Evolutionary conservation across 2,329 filamentous ascomycete species (phyloP).

Genomic region (Trichoderma koningiopsis): DNA sequence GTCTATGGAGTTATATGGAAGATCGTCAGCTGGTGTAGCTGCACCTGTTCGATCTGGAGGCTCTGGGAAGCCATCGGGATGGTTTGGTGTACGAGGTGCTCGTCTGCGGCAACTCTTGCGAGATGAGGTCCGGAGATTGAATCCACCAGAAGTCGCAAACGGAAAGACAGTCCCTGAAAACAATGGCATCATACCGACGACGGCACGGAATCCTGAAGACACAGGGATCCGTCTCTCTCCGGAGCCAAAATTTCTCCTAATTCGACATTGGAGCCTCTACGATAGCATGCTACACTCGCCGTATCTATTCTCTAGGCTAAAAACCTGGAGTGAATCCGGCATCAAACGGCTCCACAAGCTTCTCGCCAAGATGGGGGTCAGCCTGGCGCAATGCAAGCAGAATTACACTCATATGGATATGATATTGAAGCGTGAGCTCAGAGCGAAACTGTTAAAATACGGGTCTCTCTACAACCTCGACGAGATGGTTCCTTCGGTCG

Average conservation of each 20-base stretch:
- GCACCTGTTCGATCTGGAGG: slow-evolving; percentile 59
- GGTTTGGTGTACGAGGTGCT: slow-evolving; percentile 80
- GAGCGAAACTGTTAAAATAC: slow-evolving; percentile 85
- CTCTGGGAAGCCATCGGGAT: slow-evolving; percentile 63
- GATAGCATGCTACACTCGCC: slow-evolving; percentile 98
- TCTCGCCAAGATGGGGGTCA: slow-evolving; percentile 97
- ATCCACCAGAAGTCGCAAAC: slow-evolving; percentile 71
- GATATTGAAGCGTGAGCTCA: slow-evolving; percentile 85
- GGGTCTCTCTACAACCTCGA: slow-evolving; percentile 92
- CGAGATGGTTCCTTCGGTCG: slow-evolving; percentile 81
- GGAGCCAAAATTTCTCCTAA: slow-evolving; percentile 88
- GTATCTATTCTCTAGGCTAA: slow-evolving; percentile 86
- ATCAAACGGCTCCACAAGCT: slow-evolving; percentile 89
- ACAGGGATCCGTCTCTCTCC: slow-evolving; percentile 89
- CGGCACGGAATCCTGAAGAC: slow-evolving; percentile 85
- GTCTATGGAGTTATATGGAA: slow-evolving; percentile 89
- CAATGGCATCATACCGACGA: slow-evolving; percentile 83
- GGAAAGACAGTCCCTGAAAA: slow-evolving; percentile 66
- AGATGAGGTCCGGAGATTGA: slow-evolving; percentile 91
- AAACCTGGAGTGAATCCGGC: slow-evolving; percentile 91
- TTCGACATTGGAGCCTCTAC: slow-evolving; percentile 95
- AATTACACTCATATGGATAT: slow-evolving; percentile 99
- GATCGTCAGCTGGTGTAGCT: slow-evolving; percentile 78
- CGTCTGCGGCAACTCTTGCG: slow-evolving; percentile 82
- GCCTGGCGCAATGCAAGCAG: slow-evolving; percentile 89